Percentiles rank a stretch among this genome's conserved stretches.
Evolutionary conservation across 306 rosid genomes (phyloP).

Genomic region (Pterocarpus macrocarpus): DNA sequence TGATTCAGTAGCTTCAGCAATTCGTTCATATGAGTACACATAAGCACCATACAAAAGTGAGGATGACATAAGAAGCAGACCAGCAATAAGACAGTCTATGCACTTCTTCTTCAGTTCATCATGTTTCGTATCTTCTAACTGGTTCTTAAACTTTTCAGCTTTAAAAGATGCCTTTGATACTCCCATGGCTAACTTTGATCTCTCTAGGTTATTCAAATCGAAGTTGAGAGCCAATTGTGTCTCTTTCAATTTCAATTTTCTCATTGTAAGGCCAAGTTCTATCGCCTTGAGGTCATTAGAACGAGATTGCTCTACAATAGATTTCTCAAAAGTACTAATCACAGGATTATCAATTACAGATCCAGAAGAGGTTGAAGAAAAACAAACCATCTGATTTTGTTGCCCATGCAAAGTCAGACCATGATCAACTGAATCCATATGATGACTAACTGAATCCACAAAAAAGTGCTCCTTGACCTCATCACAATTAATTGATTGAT

Average conservation of each 20-base stretch:
- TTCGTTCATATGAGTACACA: conserved; percentile 68
- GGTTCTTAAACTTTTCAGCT: conserved; percentile 79
- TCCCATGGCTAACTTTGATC: conserved; percentile 76
- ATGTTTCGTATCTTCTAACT: conserved; percentile 75
- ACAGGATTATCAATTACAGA: conserved; percentile 46
- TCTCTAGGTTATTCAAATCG: conserved; percentile 69
- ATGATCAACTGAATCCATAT: conserved; percentile 49
- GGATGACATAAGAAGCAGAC: conserved; percentile 76
- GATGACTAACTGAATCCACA: conserved; percentile 47
- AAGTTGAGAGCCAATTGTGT: conserved; percentile 59
- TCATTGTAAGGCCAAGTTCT: conserved; percentile 68
- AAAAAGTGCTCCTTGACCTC: conserved; percentile 50
- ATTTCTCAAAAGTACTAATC: conserved; percentile 57
- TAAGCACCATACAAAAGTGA: conserved; percentile 75
- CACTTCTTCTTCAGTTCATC: conserved; percentile 77
- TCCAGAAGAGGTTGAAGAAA: conserved; percentile 51
- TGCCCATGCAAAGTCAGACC: conserved; percentile 58
- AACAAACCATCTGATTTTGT: conserved; percentile 56
- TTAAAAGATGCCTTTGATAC: conserved; percentile 74
- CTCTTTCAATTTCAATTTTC: conserved; percentile 63
- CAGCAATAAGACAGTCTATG: conserved; percentile 83
- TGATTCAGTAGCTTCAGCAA: conserved; percentile 73
- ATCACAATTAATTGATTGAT: conserved; percentile 50
- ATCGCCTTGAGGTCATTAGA: conserved; percentile 75
- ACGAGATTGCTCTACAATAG: conserved; percentile 72